Conservation (phyloP, 768 basidiomycete genomes). For the Boletus rubropictus region DNA sequence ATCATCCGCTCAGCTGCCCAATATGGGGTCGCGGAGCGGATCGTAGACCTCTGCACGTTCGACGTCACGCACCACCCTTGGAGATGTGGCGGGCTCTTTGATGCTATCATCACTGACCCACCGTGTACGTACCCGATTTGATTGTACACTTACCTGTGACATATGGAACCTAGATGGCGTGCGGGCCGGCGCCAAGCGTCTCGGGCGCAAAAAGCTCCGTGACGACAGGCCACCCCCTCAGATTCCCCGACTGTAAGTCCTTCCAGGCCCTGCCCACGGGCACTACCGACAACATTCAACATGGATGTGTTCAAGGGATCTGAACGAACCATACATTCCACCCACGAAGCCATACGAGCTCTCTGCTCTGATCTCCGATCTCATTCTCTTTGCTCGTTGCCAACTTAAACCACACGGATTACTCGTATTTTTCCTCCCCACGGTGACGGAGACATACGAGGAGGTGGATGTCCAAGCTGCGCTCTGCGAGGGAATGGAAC, state of each 20-base stretch:
- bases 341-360: slow-evolving; percentile 92
- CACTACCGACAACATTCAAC: not conserved
- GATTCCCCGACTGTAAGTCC: slow-evolving; percentile 41
- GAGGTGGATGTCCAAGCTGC: slow-evolving; percentile 77
- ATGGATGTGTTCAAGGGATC: slow-evolving; percentile 17
- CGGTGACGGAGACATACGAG: slow-evolving; percentile 85
- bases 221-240: slow-evolving; percentile 25
- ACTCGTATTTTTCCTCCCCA: slow-evolving; percentile 93
- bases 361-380: slow-evolving; percentile 72
- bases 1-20: slow-evolving; percentile 76
- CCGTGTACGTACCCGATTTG: slow-evolving; percentile 57
- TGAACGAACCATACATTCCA: slow-evolving; percentile 73
- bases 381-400: slow-evolving; percentile 76
- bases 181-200: slow-evolving; percentile 77
- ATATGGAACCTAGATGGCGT: slow-evolving; percentile 70
- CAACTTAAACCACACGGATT: slow-evolving; percentile 81
- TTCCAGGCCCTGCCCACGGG: not conserved
- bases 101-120: slow-evolving; percentile 92
- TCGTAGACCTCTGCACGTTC: slow-evolving; percentile 85
- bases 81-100: slow-evolving; percentile 85
- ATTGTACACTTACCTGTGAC: not conserved
- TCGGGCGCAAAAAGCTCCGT: slow-evolving; percentile 58
- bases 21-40: slow-evolving; percentile 67
- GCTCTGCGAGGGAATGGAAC: slow-evolving; percentile 81
- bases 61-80: slow-evolving; percentile 90